Conservation (phyloP, 2,329 filamentous ascomycete genomes). For the Sclerotinia minor region DNA sequence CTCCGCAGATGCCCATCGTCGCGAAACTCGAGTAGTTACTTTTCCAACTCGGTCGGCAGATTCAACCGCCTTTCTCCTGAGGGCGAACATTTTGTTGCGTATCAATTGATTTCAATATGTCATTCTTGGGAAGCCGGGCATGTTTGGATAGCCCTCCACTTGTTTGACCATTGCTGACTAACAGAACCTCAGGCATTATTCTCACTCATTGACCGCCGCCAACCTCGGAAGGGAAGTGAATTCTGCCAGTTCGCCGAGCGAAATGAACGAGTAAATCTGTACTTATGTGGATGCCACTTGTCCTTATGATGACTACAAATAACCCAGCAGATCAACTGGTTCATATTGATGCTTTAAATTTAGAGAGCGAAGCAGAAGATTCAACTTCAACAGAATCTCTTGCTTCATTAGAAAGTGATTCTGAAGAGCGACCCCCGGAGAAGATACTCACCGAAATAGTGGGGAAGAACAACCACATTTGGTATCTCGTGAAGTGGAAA, state of each 20-base stretch:
- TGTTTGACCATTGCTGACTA: constrained; percentile 14
- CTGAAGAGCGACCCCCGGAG: constrained; percentile 39
- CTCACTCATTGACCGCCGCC: background rate
- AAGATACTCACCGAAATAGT: constrained; percentile 38
- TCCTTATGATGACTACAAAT: constrained; percentile 37
- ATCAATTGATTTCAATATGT: constrained; percentile 35
- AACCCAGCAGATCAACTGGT: constrained; percentile 21
- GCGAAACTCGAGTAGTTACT: constrained; percentile 27
- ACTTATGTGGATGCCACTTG: constrained; percentile 34
- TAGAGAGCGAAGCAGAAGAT: constrained; percentile 33
- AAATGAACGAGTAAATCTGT: background rate
- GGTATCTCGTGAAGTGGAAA: constrained; percentile 42
- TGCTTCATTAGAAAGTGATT: constrained; percentile 40
- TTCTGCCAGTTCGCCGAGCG: constrained; percentile 6
- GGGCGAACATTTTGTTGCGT: constrained; percentile 40
- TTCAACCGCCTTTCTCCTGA: constrained; percentile 40
- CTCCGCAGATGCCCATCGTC: constrained; percentile 34
- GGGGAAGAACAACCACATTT: constrained; percentile 34
- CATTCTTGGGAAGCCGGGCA: background rate
- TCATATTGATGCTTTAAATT: constrained; percentile 28
- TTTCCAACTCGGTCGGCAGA: constrained; percentile 34
- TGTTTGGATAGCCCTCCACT: background rate
- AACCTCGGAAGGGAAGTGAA: background rate
- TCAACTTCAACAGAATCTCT: constrained; percentile 38
- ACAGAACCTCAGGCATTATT: background rate